Base-by-base conservation (phyloP, 768 basidiomycete species). In the Baorangia bicolor region DNA sequence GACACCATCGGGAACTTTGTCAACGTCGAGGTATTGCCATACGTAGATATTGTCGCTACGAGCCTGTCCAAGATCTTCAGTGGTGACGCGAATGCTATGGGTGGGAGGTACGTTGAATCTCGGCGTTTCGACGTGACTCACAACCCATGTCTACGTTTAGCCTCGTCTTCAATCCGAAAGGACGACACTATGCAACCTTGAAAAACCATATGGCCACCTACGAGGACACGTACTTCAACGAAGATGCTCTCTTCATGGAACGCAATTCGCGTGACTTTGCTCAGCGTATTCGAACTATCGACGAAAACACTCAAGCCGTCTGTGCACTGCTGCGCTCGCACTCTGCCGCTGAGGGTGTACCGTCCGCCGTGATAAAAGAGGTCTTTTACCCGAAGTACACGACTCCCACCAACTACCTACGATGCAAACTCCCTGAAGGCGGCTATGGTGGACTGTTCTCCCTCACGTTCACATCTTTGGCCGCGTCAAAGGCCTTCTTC, bases 171-270 rank as follows among this genome's bases (percentile, higher is more conserved):
- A 97, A 98, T 68, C 94, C 95, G 0, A 75, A 80, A 64, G 78
- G 86, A 8, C 82, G 79, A 4, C 81, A 90, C 65, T 95, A 96
- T 68, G 48, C 73, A 0, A 56, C 73, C 1, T 81, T 99, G 44
- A 92, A 90, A 64, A 65, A 74, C 0, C 73, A 84, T 44, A 75
- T 93, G 64, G 65, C 73, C 9, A 75, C 69, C 7, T 98, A 86
- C 70, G 92, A 96, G 69, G 95, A 99, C 67, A 75, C 76, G 23
- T 98, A 92, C 74, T 98, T 88, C 61, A 80, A 84, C 65, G 91
- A 94, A 69, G 96, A 99, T 66, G 94, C 92, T 39, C 84, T 98
- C 53, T 96, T 86, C 78, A 90, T 99, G 90, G 96, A 99, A 69
- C 90, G 95, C 61, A 99, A 99, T 74, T 98, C 96, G 18, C 91